Base-by-base conservation (phyloP, 306 rosid genomes). In the Begonia loranthoides region DNA sequence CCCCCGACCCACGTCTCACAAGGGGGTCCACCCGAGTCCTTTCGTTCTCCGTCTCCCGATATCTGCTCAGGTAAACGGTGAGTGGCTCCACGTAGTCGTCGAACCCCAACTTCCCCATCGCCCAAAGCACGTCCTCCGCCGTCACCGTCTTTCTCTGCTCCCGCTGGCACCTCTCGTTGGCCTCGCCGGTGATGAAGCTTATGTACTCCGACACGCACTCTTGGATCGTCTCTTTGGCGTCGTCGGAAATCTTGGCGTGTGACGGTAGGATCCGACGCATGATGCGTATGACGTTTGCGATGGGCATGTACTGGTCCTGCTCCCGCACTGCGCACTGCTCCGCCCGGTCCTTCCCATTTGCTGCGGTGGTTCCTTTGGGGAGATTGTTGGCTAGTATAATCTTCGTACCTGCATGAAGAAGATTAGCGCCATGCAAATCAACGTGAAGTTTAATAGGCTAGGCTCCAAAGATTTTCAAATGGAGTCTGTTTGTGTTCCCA, bases 231-330 rank as follows among this genome's bases (percentile, higher is more conserved):
- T 81, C 89, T 15, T 85, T 85, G 3, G 95, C 87, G 0, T 81
- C 92, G 41, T 85, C 92, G 0, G 95, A 78, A 40, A 85, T 85
- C 50, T 81, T 85, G 0, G 92, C 95, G 39, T 81, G 84, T 0
- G 74, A 15, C 0, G 95, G 95, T 4, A 85, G 57, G 4, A 76
- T 75, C 11, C 80, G 66, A 1, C 87, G 75, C 95, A 85, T 85
- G 43, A 81, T 78, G 47, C 95, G 75, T 15, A 76, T 72, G 49
- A 85, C 95, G 17, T 81, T 85, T 3, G 95, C 84, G 0, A 81
- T 76, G 0, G 95, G 95, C 95, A 85, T 76, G 79, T 71, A 79
- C 28, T 67, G 92, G 51, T 85, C 84, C 19, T 85, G 95, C 6
- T 81, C 95, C 9, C 77, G 63, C 5, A 76, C 52, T 7, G 51